Conservation (phyloP, 148 eudicot species). For the Spergularia marina region DNA sequence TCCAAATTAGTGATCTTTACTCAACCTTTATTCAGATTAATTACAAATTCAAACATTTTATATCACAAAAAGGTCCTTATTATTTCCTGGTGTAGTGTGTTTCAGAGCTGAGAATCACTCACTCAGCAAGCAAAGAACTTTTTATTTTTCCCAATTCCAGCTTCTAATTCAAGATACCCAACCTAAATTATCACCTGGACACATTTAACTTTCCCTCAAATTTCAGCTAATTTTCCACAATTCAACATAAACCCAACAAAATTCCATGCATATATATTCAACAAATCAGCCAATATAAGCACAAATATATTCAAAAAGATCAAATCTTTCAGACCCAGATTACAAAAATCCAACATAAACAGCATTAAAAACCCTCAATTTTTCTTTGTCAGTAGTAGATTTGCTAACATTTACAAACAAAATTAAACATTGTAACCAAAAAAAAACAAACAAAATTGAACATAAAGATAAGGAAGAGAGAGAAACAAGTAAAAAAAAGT, state of each 20-base stretch:
- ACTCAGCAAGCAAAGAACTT: conserved; percentile 14
- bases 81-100: not conserved
- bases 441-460: conserved; percentile 4
- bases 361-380: conserved; percentile 4
- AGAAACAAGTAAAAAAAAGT: not conserved
- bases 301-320: not conserved
- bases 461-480: not conserved
- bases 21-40: not conserved
- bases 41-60: not conserved
- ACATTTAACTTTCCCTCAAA: not conserved
- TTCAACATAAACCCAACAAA: not conserved
- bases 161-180: not conserved
- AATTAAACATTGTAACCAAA: conserved; percentile 13
- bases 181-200: not conserved
- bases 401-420: not conserved
- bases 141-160: not conserved
- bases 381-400: not conserved
- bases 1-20: conserved; percentile 5
- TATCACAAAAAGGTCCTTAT: not conserved
- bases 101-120: conserved; percentile 2
- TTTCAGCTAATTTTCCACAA: not conserved
- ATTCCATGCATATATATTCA: not conserved
- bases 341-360: not conserved
- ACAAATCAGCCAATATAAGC: not conserved
- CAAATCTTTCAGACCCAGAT: not conserved